Base-by-base conservation (phyloP, 225 moss, liverwort and hornwort species). In the Asterella californica region DNA sequence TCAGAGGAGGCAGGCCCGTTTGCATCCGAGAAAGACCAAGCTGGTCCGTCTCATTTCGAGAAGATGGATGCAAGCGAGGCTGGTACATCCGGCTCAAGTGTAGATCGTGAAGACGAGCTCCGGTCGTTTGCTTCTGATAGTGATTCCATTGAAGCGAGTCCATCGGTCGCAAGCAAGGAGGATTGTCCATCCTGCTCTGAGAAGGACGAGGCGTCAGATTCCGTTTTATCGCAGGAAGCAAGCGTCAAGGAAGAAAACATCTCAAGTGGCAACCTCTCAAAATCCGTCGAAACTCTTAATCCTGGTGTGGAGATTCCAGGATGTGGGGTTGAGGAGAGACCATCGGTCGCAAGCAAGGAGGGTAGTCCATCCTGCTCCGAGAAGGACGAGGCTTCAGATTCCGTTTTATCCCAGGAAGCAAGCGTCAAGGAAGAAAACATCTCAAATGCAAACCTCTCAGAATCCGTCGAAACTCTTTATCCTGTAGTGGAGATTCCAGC, bases 1-100 rank as follows among this genome's bases (percentile, higher is more conserved):
- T n/a, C 90, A 76, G 82, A 76, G 15, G 84, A 83, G 63, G 85
- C 83, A 60, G 79, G 80, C 63, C 83, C 88, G 52, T 88, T 87
- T 79, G 86, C 84, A 55, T 83, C 69, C 27, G 83, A 80, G 57
- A 80, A 86, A 17, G 90, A 83, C 65, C 85, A 87, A 22, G 83
- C 82, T 57, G 69, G 76, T 67, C 78, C 87, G 49, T 87, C 87
- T 77, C 76, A 80, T 46, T 77, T 48, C 46, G 81, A 77, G 52
- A 85, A 85, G 66, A 87, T 82, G 54, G 86, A 82, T 42, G 52
- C 30, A 49, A 37, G 47, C 72, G 82, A 75, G 70, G 80, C 80
- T 17, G 89, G 86, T 50, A 85, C 91, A 29, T 86, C 87, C 54
- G 83, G 14, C 77, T 54, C 77, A 4, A 63, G 85, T 53, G 83